Conservation (phyloP, 2,329 filamentous ascomycete genomes). For the Mycosphaerelloides madeirae region DNA sequence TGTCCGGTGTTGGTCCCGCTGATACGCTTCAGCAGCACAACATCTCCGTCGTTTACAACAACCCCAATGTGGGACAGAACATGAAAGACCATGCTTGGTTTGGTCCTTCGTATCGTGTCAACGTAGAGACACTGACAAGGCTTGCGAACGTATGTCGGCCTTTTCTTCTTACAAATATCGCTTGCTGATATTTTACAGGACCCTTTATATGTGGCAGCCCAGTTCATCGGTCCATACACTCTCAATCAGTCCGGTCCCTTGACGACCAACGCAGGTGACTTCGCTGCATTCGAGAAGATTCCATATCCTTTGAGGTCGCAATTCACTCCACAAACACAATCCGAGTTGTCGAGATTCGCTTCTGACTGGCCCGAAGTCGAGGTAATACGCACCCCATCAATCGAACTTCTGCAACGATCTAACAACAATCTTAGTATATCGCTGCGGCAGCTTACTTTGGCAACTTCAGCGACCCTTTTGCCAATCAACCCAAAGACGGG, state of each 20-base stretch:
- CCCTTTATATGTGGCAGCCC: no score
- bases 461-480: conserved; percentile 5
- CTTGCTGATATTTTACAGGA: no score
- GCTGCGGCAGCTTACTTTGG: conserved; percentile 9
- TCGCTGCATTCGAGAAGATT: conserved; percentile 20
- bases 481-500: conserved; percentile 23
- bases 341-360: conserved; percentile 4
- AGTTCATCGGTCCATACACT: no score
- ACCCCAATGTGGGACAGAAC: conserved; percentile 29
- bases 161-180: no score
- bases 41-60: conserved; percentile 27
- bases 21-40: conserved; percentile 28
- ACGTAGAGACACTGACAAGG: no score
- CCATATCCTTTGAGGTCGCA: conserved; percentile 9
- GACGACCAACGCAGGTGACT: conserved; percentile 15
- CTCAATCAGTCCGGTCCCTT: conserved; percentile 1
- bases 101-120: conserved; percentile 21
- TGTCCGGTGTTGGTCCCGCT: conserved; percentile 29
- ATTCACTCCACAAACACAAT: conserved; percentile 8
- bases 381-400: no score
- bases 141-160: no score
- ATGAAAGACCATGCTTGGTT: conserved; percentile 52
- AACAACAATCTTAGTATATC: no score
- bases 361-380: conserved; percentile 14
- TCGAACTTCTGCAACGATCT: no score